Evolutionary conservation across 2,329 filamentous ascomycete genomes (phyloP).

Genomic region (Monilinia fructicola): DNA sequence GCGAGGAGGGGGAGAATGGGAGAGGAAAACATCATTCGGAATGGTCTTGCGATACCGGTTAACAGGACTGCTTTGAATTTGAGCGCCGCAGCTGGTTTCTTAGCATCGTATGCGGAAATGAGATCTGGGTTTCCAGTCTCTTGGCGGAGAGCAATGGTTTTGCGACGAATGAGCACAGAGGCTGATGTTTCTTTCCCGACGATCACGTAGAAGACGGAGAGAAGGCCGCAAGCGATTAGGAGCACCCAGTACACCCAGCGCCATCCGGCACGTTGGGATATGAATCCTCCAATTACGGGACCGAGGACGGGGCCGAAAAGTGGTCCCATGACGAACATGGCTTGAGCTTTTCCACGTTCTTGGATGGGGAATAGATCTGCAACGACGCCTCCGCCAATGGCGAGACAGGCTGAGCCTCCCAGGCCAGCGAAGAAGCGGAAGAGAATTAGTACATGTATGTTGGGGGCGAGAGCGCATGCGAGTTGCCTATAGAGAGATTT

Average conservation of each 20-base stretch:
- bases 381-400: constrained; percentile 61
- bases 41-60: constrained; percentile 37
- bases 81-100: constrained; percentile 33
- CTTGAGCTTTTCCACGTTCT: constrained; percentile 58
- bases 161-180: constrained; percentile 47
- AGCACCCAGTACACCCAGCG: constrained; percentile 48
- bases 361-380: constrained; percentile 62
- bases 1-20: constrained; percentile 41
- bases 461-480: constrained; percentile 50
- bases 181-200: constrained; percentile 52
- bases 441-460: constrained; percentile 50
- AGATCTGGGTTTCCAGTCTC: constrained; percentile 47
- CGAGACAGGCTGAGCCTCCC: constrained; percentile 43
- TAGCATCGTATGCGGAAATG: constrained; percentile 44
- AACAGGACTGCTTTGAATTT: constrained; percentile 33
- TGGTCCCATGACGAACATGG: constrained; percentile 47
- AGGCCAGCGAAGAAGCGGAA: constrained; percentile 63
- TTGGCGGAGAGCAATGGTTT: constrained; percentile 40
- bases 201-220: constrained; percentile 43
- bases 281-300: constrained; percentile 41
- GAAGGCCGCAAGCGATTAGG: constrained; percentile 40
- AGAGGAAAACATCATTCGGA: constrained; percentile 50
- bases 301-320: constrained; percentile 41
- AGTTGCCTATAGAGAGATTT: constrained; percentile 48
- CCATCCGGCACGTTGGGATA: constrained; percentile 41